phyloP scores from a whole-genome alignment of 306 rosid genomes.

The Gastrolobium villosum region DNA sequence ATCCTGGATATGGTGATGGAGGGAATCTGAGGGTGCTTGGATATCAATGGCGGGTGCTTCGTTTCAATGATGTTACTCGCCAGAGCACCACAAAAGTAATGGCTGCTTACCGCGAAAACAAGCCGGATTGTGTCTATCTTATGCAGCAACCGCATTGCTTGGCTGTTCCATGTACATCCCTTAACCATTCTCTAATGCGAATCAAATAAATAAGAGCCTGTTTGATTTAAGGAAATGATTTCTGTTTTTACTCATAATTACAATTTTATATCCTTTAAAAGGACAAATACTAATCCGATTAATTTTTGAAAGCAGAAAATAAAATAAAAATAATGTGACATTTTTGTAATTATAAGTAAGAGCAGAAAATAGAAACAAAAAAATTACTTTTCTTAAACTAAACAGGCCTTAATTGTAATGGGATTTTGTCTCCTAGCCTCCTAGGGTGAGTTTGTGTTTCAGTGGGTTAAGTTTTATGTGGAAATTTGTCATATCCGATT shows the following conservation, averaged over 20 bases:
- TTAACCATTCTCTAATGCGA: constrained; percentile 9
- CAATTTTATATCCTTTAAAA: no score
- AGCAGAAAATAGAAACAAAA: no score
- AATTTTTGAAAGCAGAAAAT: no score
- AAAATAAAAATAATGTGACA: no score
- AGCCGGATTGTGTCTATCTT: constrained; percentile 62
- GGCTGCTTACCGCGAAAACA: constrained; percentile 65
- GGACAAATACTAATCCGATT: no score
- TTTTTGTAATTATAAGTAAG: no score
- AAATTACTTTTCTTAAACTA: no score
- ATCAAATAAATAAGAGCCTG: no score
- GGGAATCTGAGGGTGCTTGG: constrained; percentile 74
- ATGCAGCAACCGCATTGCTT: constrained; percentile 95
- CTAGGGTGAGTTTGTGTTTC: neutral
- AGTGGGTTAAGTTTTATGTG: neutral
- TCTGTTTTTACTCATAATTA: no score
- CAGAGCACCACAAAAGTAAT: constrained; percentile 86
- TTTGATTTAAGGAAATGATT: no score
- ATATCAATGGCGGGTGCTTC: constrained; percentile 93
- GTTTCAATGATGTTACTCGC: constrained; percentile 83
- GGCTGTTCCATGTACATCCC: constrained; percentile 87
- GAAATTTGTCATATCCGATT: neutral
- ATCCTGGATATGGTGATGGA: constrained; percentile 48
- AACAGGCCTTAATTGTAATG: neutral
- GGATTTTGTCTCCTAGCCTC: neutral